Conservation (phyloP, 2,329 filamentous ascomycete genomes). For the Scleromitrula shiraiana region DNA sequence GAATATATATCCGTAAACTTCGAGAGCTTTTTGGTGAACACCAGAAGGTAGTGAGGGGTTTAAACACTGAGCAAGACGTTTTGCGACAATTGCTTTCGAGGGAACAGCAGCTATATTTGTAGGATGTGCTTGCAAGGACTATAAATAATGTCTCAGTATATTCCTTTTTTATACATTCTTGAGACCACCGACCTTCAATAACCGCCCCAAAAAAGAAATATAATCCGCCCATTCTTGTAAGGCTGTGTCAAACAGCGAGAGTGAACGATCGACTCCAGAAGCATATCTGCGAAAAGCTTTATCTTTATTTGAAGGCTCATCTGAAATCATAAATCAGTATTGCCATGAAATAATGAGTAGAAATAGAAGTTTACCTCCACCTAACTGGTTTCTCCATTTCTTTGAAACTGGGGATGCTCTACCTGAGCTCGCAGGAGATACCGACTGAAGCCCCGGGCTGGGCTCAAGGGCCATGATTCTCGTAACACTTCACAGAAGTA, state of each 20-base stretch:
- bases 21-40: slow-evolving; percentile 93
- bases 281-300: slow-evolving; percentile 82
- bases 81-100: slow-evolving; percentile 74
- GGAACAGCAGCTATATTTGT: slow-evolving; percentile 65
- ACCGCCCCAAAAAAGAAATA: slow-evolving; percentile 86
- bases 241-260: slow-evolving; percentile 84
- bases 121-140: slow-evolving; percentile 85
- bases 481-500: slow-evolving; percentile 19
- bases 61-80: slow-evolving; percentile 88
- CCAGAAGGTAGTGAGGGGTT: slow-evolving; percentile 90
- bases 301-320: slow-evolving; percentile 51
- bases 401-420: slow-evolving; percentile 67
- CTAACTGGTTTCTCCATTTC: slow-evolving; percentile 69
- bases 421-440: slow-evolving; percentile 77
- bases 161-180: slow-evolving; percentile 9
- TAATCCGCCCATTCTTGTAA: slow-evolving; percentile 99
- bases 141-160: slow-evolving; percentile 23
- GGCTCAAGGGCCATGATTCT: slow-evolving; percentile 57
- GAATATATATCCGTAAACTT: slow-evolving; percentile 89
- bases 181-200: slow-evolving; percentile 63
- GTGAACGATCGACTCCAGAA: slow-evolving; percentile 73
- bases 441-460: slow-evolving; percentile 46
- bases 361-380: slow-evolving; percentile 54
- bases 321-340: slow-evolving; percentile 27
- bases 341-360: neutral